These are phyloP conservation scores for Selaginella tamariscina DNA, from an alignment of 75 land plant genomes.

Conservation along the genomic window DNA sequence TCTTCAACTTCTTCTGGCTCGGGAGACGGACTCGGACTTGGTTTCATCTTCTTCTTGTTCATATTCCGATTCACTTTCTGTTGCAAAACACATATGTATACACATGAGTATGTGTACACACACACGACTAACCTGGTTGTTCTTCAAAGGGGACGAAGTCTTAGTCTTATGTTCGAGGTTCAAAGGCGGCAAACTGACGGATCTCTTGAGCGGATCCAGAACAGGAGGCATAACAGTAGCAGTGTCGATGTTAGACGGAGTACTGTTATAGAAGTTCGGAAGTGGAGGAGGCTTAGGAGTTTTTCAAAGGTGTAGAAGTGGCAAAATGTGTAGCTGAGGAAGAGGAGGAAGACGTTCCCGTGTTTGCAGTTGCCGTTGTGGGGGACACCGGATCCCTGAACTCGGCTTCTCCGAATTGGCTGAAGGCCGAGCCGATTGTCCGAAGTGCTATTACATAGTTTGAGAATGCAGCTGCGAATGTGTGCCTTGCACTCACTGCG, in stretches of 20 bases:
- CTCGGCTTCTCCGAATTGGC: background rate
- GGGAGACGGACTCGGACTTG: background rate
- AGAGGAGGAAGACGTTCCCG: background rate
- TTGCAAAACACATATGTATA: too few species aligned
- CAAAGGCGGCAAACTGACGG: constrained; percentile 2
- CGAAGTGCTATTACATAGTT: background rate
- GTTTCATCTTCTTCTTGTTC: background rate
- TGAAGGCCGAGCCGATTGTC: background rate
- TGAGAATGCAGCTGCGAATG: background rate
- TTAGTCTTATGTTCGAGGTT: background rate
- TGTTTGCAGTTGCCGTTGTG: background rate
- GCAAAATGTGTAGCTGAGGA: background rate
- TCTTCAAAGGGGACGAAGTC: too few species aligned
- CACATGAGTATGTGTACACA: too few species aligned
- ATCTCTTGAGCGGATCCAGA: constrained; percentile 7
- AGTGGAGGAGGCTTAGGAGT: background rate
- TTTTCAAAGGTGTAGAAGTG: background rate
- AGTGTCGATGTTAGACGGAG: too few species aligned
- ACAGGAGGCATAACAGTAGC: too few species aligned
- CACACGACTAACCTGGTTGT: too few species aligned
- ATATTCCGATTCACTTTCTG: too few species aligned
- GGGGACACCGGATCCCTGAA: background rate
- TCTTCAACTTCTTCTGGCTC: background rate
- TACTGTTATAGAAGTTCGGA: too few species aligned
- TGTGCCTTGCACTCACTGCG: background rate